Evolutionary conservation across 1,284 basidiomycete genomes (phyloP).

Genomic region (Tilletia indica): DNA sequence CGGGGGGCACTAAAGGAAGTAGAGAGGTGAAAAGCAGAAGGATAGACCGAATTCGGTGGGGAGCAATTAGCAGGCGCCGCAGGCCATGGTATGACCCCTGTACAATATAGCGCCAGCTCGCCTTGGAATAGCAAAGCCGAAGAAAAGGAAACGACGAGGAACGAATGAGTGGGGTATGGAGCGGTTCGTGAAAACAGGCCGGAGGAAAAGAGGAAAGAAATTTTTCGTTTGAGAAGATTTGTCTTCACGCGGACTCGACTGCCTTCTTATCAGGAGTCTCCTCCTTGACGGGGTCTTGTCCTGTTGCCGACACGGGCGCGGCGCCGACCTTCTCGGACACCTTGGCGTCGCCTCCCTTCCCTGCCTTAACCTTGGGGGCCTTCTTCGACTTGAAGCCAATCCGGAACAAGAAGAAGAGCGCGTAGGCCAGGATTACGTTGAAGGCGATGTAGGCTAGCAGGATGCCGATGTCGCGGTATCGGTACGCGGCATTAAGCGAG

Average conservation of each 20-base stretch:
- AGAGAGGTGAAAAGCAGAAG: too few relatives aligned
- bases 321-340: not conserved
- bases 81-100: too few relatives aligned
- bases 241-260: not conserved
- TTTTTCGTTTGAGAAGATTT: too few relatives aligned
- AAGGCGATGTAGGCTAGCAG: slow-evolving; percentile 67
- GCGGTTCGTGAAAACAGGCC: too few relatives aligned
- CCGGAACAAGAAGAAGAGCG: slow-evolving; percentile 33
- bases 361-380: slow-evolving; percentile 11
- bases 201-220: too few relatives aligned
- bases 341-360: not conserved
- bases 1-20: too few relatives aligned
- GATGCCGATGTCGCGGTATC: slow-evolving; percentile 56
- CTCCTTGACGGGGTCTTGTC: not conserved
- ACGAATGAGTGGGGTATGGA: too few relatives aligned
- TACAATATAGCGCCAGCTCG: too few relatives aligned
- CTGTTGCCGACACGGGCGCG: slow-evolving; percentile 5
- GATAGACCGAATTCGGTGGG: too few relatives aligned
- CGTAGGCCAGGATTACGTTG: slow-evolving; percentile 58
- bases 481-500: slow-evolving; percentile 25
- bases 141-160: too few relatives aligned
- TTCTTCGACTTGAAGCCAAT: slow-evolving; percentile 21
- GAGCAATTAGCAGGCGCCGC: too few relatives aligned
- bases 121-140: too few relatives aligned
- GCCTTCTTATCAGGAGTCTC: slow-evolving; percentile 12